These are phyloP conservation scores for Lactarius sanguifluus DNA, from an alignment of 768 basidiomycete genomes.

Conservation along the genomic window DNA sequence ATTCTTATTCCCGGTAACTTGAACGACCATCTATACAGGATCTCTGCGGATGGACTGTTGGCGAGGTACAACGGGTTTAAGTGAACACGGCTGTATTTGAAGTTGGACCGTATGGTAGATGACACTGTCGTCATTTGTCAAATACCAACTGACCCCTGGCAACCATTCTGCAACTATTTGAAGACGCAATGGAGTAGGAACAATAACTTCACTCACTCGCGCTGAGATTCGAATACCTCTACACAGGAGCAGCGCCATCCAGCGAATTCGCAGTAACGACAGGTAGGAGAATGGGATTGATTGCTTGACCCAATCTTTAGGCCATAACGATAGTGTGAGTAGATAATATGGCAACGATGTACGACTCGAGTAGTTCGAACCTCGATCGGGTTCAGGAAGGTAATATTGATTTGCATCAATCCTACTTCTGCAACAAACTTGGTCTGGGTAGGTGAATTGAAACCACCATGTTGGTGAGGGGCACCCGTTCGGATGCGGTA, in stretches of 20 bases:
- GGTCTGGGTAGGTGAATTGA: slow-evolving; percentile 41
- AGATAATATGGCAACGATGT: neutral
- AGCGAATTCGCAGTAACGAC: slow-evolving; percentile 33
- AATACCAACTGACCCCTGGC: too few species aligned
- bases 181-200: neutral
- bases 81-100: too few species aligned
- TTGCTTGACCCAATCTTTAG: slow-evolving; percentile 39
- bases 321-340: slow-evolving; percentile 28
- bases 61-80: too few species aligned
- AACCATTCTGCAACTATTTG: neutral
- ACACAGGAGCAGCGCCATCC: slow-evolving; percentile 31
- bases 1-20: slow-evolving; percentile 31
- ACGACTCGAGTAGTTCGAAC: slow-evolving; percentile 25
- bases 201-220: slow-evolving; percentile 33
- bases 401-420: slow-evolving; percentile 38
- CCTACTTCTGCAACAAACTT: slow-evolving; percentile 38
- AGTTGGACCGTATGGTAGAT: too few species aligned
- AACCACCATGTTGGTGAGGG: slow-evolving; percentile 31
- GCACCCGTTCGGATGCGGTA: slow-evolving; percentile 13
- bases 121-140: too few species aligned
- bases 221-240: slow-evolving; percentile 33
- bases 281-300: slow-evolving; percentile 44
- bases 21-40: slow-evolving; percentile 15
- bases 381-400: slow-evolving; percentile 43
- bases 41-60: slow-evolving; percentile 15